Percentiles rank a stretch among this genome's conserved stretches.
Conservation (phyloP, 768 basidiomycete species). For the Leucosporidium creatinivorum region DNA sequence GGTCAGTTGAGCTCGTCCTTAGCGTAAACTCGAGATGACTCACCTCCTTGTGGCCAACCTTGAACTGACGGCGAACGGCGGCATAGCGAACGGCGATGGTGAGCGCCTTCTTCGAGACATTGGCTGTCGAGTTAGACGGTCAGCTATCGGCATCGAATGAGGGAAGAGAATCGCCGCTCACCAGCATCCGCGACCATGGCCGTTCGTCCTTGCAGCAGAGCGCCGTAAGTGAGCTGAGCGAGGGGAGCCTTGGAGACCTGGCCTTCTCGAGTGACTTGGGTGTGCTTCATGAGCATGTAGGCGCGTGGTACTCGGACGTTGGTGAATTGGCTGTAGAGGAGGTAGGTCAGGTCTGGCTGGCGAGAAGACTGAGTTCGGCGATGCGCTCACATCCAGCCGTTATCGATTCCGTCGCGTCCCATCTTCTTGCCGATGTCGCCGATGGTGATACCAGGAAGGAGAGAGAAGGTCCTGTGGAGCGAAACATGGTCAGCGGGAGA, state of each 20-base stretch:
- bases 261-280: slow-evolving; percentile 43
- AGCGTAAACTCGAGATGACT: background rate
- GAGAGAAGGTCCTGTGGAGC: slow-evolving; percentile 40
- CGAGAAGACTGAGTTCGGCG: no score
- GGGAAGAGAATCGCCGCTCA: slow-evolving; percentile 27
- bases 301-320: slow-evolving; percentile 45
- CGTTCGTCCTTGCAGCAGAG: slow-evolving; percentile 43
- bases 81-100: slow-evolving; percentile 47
- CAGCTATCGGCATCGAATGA: slow-evolving; percentile 38
- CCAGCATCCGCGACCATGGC: slow-evolving; percentile 34
- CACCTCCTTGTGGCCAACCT: slow-evolving; percentile 42
- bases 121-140: slow-evolving; percentile 21
- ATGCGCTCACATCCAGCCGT: slow-evolving; percentile 30
- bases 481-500: background rate
- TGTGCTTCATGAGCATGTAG: slow-evolving; percentile 48
- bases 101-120: slow-evolving; percentile 46
- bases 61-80: slow-evolving; percentile 45
- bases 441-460: slow-evolving; percentile 45
- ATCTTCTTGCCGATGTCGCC: slow-evolving; percentile 48
- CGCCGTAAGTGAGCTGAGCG: slow-evolving; percentile 47
- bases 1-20: background rate
- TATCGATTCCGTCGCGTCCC: slow-evolving; percentile 47
- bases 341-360: background rate
- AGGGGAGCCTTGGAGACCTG: slow-evolving; percentile 45
- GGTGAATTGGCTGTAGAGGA: slow-evolving; percentile 40